Evolutionary conservation across 139 green algal species (phyloP).

Genomic region (Haematococcus sp.): DNA sequence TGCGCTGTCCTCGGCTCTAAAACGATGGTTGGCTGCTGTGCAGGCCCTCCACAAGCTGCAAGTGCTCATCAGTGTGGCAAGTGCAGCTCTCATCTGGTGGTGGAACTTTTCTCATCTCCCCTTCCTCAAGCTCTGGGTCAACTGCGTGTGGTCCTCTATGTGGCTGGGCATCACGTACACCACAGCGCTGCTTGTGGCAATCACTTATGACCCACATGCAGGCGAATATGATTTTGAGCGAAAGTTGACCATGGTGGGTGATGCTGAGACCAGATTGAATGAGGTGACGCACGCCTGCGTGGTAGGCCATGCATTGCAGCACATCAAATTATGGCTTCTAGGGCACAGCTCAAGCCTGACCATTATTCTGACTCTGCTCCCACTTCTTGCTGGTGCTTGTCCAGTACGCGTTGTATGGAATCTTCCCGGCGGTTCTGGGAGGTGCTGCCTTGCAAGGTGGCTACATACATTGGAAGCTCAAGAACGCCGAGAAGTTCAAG

Average conservation of each 20-base stretch:
- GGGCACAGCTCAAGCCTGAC: no score
- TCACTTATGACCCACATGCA: background rate
- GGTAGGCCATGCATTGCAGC: no score
- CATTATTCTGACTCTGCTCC: no score
- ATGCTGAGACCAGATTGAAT: no score
- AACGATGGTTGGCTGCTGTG: background rate
- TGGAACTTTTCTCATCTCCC: background rate
- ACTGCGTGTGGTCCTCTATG: background rate
- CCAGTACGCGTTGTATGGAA: slow-evolving; percentile 29
- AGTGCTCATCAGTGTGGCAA: no score
- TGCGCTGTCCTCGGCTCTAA: background rate
- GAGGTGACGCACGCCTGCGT: no score
- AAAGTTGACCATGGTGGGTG: no score
- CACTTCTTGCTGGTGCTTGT: background rate
- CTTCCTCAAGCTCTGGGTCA: background rate
- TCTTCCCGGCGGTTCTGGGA: slow-evolving; percentile 11
- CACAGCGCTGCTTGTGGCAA: background rate
- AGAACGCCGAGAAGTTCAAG: slow-evolving; percentile 10
- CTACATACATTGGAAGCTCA: slow-evolving; percentile 11
- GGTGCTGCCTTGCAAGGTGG: background rate
- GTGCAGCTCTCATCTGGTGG: background rate
- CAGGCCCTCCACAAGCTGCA: no score
- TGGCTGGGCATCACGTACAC: slow-evolving; percentile 18
- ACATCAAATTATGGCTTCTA: no score
- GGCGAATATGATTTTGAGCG: no score